Base-by-base conservation (phyloP, 1,284 basidiomycete genomes). In the Coniferiporia weirii region DNA sequence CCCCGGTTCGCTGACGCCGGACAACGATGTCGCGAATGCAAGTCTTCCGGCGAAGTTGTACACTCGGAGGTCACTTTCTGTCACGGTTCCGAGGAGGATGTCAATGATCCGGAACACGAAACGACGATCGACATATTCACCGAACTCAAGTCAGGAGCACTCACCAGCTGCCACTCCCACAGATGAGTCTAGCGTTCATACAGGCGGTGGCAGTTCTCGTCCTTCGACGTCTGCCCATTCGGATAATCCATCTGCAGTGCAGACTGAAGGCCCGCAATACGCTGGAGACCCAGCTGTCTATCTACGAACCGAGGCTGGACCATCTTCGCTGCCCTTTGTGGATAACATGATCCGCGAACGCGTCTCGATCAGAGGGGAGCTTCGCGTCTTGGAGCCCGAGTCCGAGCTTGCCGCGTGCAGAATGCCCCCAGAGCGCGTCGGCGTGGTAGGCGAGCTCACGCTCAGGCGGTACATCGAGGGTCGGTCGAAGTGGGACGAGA, bases 341-440 rank as follows among this genome's bases (percentile, higher is more conserved):
- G 74, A 76, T 58, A 73, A 78, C 56, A 89, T 90, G 82, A 88
- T 91, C 61, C 79, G 88, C n/a, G 87, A 91, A 68, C 76, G 88
- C 4, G 79, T 90, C 17, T 79, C 80, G 6, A 77, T 79, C 1
- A 72, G 73, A 2, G 87, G 87, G 13, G 71, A 76, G 17, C 71
- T 85, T 10, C 79, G 87, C 4, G 76, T 82, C 0, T 74, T 91
- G 34, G 87, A 89, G 67, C 74, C 79, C 1, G 77, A 79, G 56
- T 56, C 64, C 1, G 73, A 81, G 47, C 71, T 90, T 0, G 64
- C 68, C 2, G 82, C 79, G 4, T 73, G 88, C 53, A 74, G 72
- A 6, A 71, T 89, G 58, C 74, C 79, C 0, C 66, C 71, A 0
- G 83, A 89, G 20, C 74, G 84, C 34, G 77, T 95, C 54, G 92